A percentile compares a stretch with the other conserved stretches of the same genome.
Evolutionary conservation across 1,284 basidiomycete genomes (phyloP).

Genomic region (Chondrostereum purpureum): DNA sequence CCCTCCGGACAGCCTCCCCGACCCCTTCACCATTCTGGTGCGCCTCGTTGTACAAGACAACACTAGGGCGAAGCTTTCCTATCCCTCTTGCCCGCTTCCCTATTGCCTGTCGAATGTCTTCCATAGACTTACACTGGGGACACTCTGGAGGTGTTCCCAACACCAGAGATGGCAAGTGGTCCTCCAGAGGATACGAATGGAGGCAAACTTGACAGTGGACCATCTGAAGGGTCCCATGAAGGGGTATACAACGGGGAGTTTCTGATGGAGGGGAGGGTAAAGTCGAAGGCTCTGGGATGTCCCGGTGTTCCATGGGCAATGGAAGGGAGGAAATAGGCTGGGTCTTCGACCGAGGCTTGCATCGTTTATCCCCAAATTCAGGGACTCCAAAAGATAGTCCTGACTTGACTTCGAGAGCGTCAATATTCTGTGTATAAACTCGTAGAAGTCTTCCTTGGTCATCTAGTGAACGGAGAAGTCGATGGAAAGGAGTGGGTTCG

Average conservation of each 20-base stretch:
- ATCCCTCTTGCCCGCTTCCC: constrained; percentile 81
- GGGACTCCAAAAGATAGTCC: constrained; percentile 78
- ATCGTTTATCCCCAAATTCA: constrained; percentile 47
- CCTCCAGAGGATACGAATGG: constrained; percentile 58
- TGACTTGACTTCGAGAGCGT: constrained; percentile 81
- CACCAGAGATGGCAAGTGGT: constrained; percentile 50
- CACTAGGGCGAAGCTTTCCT: constrained; percentile 78
- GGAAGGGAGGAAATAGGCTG: constrained; percentile 14
- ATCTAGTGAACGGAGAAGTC: constrained; percentile 70
- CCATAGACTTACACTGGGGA: constrained; percentile 69
- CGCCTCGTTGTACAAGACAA: constrained; percentile 87
- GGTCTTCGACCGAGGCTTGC: constrained; percentile 35
- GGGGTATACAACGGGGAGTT: constrained; percentile 77
- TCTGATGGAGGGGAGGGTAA: constrained; percentile 39
- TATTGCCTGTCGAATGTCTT: constrained; percentile 63
- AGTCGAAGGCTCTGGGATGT: constrained; percentile 21
- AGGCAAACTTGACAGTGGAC: constrained; percentile 82
- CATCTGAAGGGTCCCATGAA: constrained; percentile 80
- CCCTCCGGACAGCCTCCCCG: constrained; percentile 70
- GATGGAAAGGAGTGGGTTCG: constrained; percentile 79
- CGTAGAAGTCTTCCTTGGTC: constrained; percentile 73
- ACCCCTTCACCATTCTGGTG: constrained; percentile 88
- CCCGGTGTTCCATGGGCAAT: constrained; percentile 15
- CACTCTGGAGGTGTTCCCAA: constrained; percentile 69
- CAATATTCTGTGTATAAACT: constrained; percentile 95